These are phyloP conservation scores for Lyophyllum atratum DNA, from an alignment of 768 basidiomycete genomes.

Conservation along the genomic window DNA sequence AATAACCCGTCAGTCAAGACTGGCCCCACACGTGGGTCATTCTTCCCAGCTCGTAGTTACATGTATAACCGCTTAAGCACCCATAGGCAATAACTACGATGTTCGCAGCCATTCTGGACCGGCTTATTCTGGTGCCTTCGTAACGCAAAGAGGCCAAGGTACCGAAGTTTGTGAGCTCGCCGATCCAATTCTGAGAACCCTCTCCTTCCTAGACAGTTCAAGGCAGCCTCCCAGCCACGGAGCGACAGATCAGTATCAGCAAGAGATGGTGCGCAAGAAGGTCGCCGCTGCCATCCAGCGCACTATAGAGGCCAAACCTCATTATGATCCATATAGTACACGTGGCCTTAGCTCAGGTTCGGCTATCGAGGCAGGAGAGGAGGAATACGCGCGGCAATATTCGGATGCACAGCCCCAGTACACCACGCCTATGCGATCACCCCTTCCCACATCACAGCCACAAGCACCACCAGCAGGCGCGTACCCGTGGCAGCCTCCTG, in stretches of 20 bases:
- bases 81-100: background rate
- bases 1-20: background rate
- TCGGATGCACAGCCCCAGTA: background rate
- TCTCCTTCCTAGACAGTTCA: background rate
- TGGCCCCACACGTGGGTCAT: background rate
- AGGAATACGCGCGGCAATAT: background rate
- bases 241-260: background rate
- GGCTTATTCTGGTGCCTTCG: background rate
- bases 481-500: too few relatives aligned
- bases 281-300: background rate
- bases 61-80: background rate
- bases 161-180: background rate
- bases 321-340: background rate
- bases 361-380: too few relatives aligned
- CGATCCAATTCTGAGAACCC: background rate
- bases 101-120: background rate
- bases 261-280: background rate
- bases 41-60: background rate
- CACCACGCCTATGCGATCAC: too few relatives aligned
- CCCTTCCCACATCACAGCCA: too few relatives aligned
- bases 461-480: too few relatives aligned
- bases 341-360: background rate
- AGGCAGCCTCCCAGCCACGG: background rate
- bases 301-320: background rate
- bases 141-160: background rate